Evolutionary conservation across 352 stramenopile genomes (phyloP), one percentile per base, ranked within the genome.

Genomic region (Peronospora belbahrii): DNA sequence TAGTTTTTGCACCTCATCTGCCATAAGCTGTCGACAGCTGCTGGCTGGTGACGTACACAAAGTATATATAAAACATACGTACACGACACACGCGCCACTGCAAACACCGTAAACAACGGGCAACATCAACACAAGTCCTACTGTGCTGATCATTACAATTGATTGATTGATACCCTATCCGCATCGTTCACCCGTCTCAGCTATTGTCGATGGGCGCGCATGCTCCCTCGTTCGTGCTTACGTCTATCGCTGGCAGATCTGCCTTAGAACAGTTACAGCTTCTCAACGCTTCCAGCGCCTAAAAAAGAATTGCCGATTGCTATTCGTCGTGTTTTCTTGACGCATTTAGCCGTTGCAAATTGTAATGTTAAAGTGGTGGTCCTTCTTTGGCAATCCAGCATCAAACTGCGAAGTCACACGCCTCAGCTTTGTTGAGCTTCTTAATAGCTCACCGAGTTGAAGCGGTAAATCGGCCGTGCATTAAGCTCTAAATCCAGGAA

Each of bases 191-290:
- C n/a, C n/a, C n/a, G 14, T 30, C 25, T 51, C 44, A 61, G 39
- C 39, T 14, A 35, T 30, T 45, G 32, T 45, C 19, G 45, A 60
- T 56, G 38, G 33, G 40, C 24, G 23, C n/a, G 17, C 10, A 41
- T 0, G 38, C 45, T 60, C 45, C 34, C 42, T 38, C 47, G 36
- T 48, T 58, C 41, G 54, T 54, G 27, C 54, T 32, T 47, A 18
- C 32, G 48, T 39, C 49, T 51, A 59, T 59, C 50, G 55, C 32
- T 5, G 10, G 28, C 13, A 3, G 11, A n/a, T 47, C 14, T 15
- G 8, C 17, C 39, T 52, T 58, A 34, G 28, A 43, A 30, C 22
- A 42, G 38, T 14, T 40, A 30, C 22, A 42, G 38, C 19, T 40
- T 40, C 36, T 28, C 2, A 42, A 25, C 13, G 15, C 8, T 37